Conservation (phyloP, 345 rosid genomes). For the Citrus sp. region DNA sequence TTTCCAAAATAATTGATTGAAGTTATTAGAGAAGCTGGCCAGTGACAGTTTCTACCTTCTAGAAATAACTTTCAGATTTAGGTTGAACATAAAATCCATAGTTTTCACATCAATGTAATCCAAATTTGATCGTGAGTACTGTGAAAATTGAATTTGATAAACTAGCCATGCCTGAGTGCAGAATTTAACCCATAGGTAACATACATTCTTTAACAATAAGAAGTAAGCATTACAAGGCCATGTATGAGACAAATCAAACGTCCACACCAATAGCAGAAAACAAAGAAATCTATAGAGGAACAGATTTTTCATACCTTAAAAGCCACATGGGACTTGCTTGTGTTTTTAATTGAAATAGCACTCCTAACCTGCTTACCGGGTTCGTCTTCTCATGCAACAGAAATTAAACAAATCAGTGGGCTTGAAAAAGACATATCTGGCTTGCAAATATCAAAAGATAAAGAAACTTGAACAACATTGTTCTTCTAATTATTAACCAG, state of each 20-base stretch:
- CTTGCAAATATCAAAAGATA: not conserved
- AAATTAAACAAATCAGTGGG: constrained; percentile 12
- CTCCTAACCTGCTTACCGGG: constrained; percentile 71
- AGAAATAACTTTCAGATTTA: not conserved
- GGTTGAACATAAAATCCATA: not conserved
- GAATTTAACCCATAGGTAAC: not conserved
- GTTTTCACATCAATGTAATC: not conserved
- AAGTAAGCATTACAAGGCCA: not conserved
- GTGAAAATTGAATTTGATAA: not conserved
- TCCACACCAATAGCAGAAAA: constrained; percentile 3
- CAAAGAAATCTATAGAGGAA: not conserved
- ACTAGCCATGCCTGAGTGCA: not conserved
- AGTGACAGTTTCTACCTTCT: not conserved
- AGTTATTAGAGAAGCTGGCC: not conserved
- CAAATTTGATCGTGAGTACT: not conserved
- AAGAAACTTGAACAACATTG: not conserved
- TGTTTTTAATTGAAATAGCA: constrained; percentile 64
- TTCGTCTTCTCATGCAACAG: constrained; percentile 42
- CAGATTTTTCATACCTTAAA: constrained; percentile 50
- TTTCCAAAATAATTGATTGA: not conserved
- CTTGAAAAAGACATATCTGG: not conserved
- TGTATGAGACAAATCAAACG: constrained; percentile 5
- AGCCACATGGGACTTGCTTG: constrained; percentile 60
- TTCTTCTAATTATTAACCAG: not conserved
- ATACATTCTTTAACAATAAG: not conserved